Evolutionary conservation across 495 filamentous ascomycete species (phyloP), one percentile per base, ranked within the genome.

Genomic region (Durotheca rogersii): DNA sequence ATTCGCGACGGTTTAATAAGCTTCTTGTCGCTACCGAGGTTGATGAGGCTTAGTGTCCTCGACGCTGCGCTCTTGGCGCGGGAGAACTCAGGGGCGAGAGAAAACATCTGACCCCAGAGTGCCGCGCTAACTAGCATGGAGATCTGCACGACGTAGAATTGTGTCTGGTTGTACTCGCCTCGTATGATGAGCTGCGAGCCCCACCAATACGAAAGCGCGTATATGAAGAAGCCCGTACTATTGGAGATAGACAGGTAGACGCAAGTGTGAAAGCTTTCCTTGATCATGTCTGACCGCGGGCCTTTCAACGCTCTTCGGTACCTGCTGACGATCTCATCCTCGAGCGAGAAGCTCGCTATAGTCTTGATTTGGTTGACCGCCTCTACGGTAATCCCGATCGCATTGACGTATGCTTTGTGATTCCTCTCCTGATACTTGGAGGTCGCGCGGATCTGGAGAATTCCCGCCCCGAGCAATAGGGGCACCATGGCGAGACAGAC

Each of bases 101-200:
- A 71, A 51, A 84, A 84, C 74, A 84, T 80, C 51, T 84, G 80
- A 0, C 79, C 76, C 31, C 74, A 79, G 0, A 75, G 72, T 52
- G 81, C 80, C 0, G 80, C 79, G 23, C 74, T 78, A 12, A 77
- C 74, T 6, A 86, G 69, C 16, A 85, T 71, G 0, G 80, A 79
- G 0, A 78, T 72, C n/a, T 83, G 63, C 0, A 84, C 79, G 36
- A 82, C 81, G 56, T 84, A 83, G 66, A 86, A 85, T 43, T 84
- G 71, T 2, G 74, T 72, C 20, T 71, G 72, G 0, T 72, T 70
- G 47, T 82, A 84, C 7, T 71, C 54, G 0, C 81, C 81, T 15
- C 65, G 58, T n/a, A 73, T 62, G 11, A 85, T 73, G 42, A 79
- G 74, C 19, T 65, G 66, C 1, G 77, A 70, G 0, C 81, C 81